A percentile compares a stretch with the other conserved stretches of the same genome.
These are phyloP conservation scores for Mallotus japonicus DNA, from an alignment of 441 rosid species.

Conservation along the genomic window DNA sequence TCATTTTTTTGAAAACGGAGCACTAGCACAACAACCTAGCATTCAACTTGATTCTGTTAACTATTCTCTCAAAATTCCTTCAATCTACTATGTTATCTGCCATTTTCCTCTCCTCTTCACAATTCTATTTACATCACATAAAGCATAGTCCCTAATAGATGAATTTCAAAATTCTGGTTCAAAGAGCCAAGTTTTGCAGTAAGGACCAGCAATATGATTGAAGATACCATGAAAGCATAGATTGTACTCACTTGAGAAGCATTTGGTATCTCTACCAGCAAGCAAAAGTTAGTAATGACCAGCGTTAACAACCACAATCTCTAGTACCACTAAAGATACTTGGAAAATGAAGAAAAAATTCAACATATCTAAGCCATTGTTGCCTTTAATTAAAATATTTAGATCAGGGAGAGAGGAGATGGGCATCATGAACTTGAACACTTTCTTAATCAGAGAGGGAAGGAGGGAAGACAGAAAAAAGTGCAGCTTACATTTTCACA, in stretches of 20 bases:
- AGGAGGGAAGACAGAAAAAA: not conserved
- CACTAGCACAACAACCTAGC: not conserved
- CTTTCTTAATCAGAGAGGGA: no score
- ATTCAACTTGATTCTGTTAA: not conserved
- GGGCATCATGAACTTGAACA: no score
- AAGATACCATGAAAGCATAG: not conserved
- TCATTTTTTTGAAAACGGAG: no score
- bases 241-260: not conserved
- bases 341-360: not conserved
- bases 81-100: not conserved
- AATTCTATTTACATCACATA: not conserved
- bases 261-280: not conserved
- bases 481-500: slow-evolving; percentile 38
- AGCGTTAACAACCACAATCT: not conserved
- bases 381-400: not conserved
- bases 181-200: not conserved
- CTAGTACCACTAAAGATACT: not conserved
- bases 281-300: not conserved
- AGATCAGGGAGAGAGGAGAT: not conserved
- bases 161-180: not conserved
- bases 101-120: not conserved
- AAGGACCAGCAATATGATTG: not conserved
- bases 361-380: not conserved
- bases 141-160: not conserved
- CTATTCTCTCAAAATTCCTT: not conserved